A percentile compares a stretch with the other conserved stretches of the same genome.
Evolutionary conservation across 2,329 filamentous ascomycete genomes (phyloP).

Genomic region (Trichophyton equinum): DNA sequence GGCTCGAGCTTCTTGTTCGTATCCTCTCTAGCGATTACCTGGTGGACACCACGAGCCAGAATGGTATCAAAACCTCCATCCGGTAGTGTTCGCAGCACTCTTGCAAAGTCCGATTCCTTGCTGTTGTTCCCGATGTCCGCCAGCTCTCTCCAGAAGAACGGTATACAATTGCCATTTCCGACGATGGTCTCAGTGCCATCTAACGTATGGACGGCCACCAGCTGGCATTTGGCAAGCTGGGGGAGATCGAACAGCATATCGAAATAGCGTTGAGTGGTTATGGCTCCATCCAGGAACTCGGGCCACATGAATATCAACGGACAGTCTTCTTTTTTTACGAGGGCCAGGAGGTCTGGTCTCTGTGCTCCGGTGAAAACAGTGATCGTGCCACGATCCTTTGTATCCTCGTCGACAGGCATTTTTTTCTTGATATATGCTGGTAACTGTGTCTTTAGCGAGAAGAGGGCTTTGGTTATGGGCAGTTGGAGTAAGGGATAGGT

Average conservation of each 20-base stretch:
- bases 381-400: background rate
- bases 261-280: background rate
- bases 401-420: background rate
- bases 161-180: background rate
- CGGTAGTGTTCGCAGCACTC: background rate
- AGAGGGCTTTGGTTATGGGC: background rate
- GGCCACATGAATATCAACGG: background rate
- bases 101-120: background rate
- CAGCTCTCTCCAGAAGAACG: conserved; percentile 1
- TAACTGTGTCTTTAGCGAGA: background rate
- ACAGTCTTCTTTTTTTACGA: background rate
- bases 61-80: background rate
- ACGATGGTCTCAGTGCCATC: background rate
- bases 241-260: background rate
- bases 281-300: background rate
- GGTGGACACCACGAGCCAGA: background rate
- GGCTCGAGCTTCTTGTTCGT: background rate
- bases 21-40: background rate
- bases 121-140: background rate
- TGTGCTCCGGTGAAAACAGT: background rate
- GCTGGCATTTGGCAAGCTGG: background rate
- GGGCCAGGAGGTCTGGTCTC: background rate
- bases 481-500: too few relatives aligned
- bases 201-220: background rate
- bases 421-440: background rate